Evolutionary conservation across 768 basidiomycete genomes (phyloP), one percentile per base, ranked within the genome.

Genomic region (Boletus tomentosulus): DNA sequence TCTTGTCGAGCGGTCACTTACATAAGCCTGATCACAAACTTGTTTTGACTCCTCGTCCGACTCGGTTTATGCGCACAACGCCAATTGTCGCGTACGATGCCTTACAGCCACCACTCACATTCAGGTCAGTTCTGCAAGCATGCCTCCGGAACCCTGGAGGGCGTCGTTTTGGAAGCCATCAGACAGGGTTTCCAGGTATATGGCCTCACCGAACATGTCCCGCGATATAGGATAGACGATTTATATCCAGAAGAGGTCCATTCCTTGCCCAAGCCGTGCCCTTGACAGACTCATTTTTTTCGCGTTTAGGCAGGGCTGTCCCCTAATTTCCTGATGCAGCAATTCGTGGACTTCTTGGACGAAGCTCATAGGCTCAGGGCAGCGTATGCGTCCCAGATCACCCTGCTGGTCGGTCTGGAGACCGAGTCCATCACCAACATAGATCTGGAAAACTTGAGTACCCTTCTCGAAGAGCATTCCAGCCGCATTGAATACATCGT

Each of bases 81-180:
- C 15, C 45, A 8, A 34, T 33, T 46, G 46, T 46, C n/a, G 44
- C 9, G 31, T 46, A 24, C 15, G 43, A 83, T 83, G 82, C 86
- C 85, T 54, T 74, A 82, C 63, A 89, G 86, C 64, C 91, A 92
- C 66, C 92, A 94, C 70, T 92, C 89, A 19, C 93, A 97, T 64
- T 96, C 92, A 1, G 93, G 94, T 30, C 86, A 95, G 64, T 96
- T 94, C 73, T 96, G 95, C 75, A 86, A 83, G 58, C 95, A 98
- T 65, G 96, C 92, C 3, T 75, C 76, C 12, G 93, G 93, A 7
- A 74, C 77, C 1, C 76, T 99, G 37, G 86, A 94, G 62, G 83
- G 90, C 4, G 86, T 94, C 15, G 87, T 97, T 4, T 66, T 76
- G 16, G 87, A 87, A 60, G 95, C 96, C 34, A 86, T 96, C 53